Base-by-base conservation (phyloP, 1,284 basidiomycete species). In the Cystobasidium slooffiae region DNA sequence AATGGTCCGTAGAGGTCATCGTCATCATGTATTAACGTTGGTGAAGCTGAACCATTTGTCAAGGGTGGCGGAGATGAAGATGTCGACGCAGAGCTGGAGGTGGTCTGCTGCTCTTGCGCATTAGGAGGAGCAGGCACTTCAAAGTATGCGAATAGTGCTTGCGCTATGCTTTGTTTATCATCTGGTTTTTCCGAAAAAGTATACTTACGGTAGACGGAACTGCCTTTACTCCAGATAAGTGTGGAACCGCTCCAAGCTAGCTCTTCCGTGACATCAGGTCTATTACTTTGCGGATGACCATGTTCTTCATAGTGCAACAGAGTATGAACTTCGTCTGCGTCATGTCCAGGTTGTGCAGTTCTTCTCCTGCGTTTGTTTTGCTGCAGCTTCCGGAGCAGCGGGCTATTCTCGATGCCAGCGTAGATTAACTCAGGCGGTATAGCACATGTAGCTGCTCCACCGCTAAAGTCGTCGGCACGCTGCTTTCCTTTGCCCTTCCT, bases 131-230 rank as follows among this genome's bases (percentile, higher is more conserved):
- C 37, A 18, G 75, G 51, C 3, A 63, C 46, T 12, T 49, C 31
- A 22, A 75, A 75, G 22, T 62, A 56, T n/a, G 70, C 75, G 44
- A 76, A 78, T 8, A 78, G 66, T 6, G 76, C 77, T 49, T 74
- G 69, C 7, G 46, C 37, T 43, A 73, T 66, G 14, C 22, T 53
- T 20, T 62, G 49, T 18, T 37, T n/a, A 39, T 75, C 68, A 37
- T 47, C 14, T n/a, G 73, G 58, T 0, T 51, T 66, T 9, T 75
- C 59, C 14, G 20, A n/a, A 72, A 73, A 78, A 22, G 14, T 22
- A 75, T 68, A 76, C 1, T 68, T 58, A 14, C 75, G 63, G 9
- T 63, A 46, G 20, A 75, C 16, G 5, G 55, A n/a, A 6, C 64
- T 74, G 16, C 59, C 69, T 20, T 73, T 59, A 6, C 43, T 51